These are phyloP conservation scores for Saccharomycopsis hybrid DNA, from an alignment of 1,139 yeast species.

Conservation along the genomic window DNA sequence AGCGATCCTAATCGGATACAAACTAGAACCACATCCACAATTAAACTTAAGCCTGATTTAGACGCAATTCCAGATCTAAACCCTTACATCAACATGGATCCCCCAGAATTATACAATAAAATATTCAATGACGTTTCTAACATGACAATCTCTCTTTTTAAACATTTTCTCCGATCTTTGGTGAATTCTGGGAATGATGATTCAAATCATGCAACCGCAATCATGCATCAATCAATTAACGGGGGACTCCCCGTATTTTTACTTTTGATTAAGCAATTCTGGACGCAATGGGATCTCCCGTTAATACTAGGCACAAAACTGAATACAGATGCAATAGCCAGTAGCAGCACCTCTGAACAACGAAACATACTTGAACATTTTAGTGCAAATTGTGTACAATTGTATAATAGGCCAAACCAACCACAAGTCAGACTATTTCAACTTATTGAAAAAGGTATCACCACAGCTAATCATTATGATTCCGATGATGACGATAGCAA, in stretches of 20 bases:
- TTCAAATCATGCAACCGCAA: neutral
- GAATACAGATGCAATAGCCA: neutral
- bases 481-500: neutral
- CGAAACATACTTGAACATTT: too few species aligned
- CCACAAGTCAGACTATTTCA: too few species aligned
- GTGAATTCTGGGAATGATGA: neutral
- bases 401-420: too few species aligned
- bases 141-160: neutral
- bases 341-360: too few species aligned
- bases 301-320: neutral
- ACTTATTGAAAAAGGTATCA: too few species aligned
- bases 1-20: neutral
- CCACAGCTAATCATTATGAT: neutral
- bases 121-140: neutral
- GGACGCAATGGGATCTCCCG: neutral
- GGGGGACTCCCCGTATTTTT: neutral
- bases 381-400: too few species aligned
- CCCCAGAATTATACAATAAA: neutral
- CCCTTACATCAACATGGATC: neutral
- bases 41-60: neutral
- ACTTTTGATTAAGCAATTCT: neutral
- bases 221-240: neutral
- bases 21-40: neutral
- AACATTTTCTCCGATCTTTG: neutral
- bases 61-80: neutral